These are phyloP conservation scores for Adansonia grandidieri DNA, from an alignment of 441 rosid genomes.

Conservation along the genomic window DNA sequence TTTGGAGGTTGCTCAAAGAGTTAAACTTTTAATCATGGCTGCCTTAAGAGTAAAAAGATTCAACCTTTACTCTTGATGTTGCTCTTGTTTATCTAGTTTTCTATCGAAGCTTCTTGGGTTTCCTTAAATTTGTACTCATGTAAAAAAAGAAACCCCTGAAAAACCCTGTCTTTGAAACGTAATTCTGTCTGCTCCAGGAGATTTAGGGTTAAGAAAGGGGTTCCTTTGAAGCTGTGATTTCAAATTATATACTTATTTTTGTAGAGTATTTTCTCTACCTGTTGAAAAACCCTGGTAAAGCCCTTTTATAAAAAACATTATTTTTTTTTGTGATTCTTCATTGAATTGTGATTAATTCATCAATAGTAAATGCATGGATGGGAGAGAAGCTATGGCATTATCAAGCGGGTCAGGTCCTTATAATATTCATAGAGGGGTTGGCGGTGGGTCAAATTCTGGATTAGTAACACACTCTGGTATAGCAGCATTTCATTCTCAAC, in stretches of 20 bases:
- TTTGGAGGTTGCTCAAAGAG: too few species aligned
- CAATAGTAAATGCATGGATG: conserved; percentile 93
- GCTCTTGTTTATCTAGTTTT: conserved; percentile 28
- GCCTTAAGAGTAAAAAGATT: conserved; percentile 24
- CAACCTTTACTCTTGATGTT: conserved; percentile 25
- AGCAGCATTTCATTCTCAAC: conserved; percentile 56
- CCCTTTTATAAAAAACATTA: conserved; percentile 26
- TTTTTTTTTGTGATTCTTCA: too few species aligned
- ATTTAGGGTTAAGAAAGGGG: conserved; percentile 33
- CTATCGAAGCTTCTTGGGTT: conserved; percentile 25
- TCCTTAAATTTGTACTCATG: conserved; percentile 35
- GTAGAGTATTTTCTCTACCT: neutral
- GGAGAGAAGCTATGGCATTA: conserved; percentile 91
- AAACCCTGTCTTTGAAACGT: conserved; percentile 36
- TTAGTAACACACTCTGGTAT: conserved; percentile 58
- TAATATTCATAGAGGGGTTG: conserved; percentile 78
- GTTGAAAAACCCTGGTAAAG: neutral
- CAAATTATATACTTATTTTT: conserved; percentile 22
- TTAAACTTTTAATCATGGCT: conserved; percentile 19
- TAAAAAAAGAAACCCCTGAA: conserved; percentile 27
- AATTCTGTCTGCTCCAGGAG: conserved; percentile 27
- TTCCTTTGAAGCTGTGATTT: conserved; percentile 21
- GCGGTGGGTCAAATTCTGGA: conserved; percentile 51
- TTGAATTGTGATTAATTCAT: neutral
- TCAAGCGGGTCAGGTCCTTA: conserved; percentile 80